phyloP scores from a whole-genome alignment of 2,329 filamentous ascomycete species.

The Cadophora malorum region DNA sequence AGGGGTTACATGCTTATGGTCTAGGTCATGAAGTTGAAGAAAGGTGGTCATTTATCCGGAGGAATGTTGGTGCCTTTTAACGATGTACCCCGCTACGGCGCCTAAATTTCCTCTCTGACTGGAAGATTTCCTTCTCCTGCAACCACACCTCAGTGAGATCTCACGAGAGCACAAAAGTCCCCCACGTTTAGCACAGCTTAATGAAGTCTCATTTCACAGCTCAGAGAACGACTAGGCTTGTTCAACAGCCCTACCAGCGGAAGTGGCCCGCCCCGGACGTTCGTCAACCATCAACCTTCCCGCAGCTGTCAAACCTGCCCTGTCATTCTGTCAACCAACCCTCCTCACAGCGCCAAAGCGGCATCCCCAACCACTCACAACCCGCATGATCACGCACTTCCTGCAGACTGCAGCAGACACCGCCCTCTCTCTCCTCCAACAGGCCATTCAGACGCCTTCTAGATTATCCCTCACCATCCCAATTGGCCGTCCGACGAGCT shows the following conservation, averaged over 20 bases:
- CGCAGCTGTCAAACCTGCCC: neutral
- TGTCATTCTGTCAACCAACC: slow-evolving; percentile 3
- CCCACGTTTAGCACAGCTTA: neutral
- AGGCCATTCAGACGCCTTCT: neutral
- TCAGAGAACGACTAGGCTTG: neutral
- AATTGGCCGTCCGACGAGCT: slow-evolving; percentile 7
- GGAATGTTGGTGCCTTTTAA: neutral
- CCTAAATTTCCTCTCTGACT: neutral
- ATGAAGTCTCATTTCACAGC: neutral
- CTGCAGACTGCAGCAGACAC: slow-evolving; percentile 8
- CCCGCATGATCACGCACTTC: neutral
- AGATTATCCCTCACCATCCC: neutral
- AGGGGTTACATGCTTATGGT: neutral
- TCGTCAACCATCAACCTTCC: neutral
- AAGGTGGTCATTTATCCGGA: neutral
- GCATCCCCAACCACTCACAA: slow-evolving; percentile 16
- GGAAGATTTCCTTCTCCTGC: neutral
- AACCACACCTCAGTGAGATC: neutral
- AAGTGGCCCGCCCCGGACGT: neutral
- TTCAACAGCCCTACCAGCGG: neutral
- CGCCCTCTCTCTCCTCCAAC: slow-evolving; percentile 5
- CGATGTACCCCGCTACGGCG: neutral
- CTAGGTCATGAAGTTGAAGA: neutral
- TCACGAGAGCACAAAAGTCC: neutral
- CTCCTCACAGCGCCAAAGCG: slow-evolving; percentile 11